Percentiles rank a stretch among this genome's conserved stretches.
These are phyloP conservation scores for Coemansia sp. DNA, from an alignment of 192 early-diverging fungal genomes.

Conservation along the genomic window DNA sequence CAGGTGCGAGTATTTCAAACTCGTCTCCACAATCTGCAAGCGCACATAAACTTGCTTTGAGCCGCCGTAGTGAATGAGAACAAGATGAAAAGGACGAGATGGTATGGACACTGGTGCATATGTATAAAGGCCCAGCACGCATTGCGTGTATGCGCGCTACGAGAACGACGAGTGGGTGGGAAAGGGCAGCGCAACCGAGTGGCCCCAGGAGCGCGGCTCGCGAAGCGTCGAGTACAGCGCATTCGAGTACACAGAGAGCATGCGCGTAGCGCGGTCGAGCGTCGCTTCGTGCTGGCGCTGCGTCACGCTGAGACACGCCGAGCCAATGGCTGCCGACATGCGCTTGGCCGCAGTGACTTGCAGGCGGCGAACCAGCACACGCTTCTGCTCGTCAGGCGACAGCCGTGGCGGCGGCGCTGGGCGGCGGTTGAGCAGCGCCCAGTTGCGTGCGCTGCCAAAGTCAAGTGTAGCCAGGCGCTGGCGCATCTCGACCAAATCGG, in stretches of 20 bases:
- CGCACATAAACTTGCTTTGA: no score
- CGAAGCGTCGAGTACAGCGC: conserved; percentile 36
- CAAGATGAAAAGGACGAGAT: not conserved
- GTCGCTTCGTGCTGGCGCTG: conserved; percentile 50
- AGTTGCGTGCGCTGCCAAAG: conserved; percentile 25
- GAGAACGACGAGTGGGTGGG: conserved; percentile 1
- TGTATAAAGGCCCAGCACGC: conserved; percentile 9
- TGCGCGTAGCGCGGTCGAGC: conserved; percentile 32
- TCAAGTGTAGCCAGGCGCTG: conserved; percentile 39
- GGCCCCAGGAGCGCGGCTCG: conserved; percentile 49
- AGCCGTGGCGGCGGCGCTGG: conserved; percentile 14
- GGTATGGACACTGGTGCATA: conserved; percentile 13
- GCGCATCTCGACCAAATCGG: conserved; percentile 52
- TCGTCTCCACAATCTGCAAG: no score
- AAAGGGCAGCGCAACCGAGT: conserved; percentile 34
- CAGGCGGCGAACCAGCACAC: conserved; percentile 25
- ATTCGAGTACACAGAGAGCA: conserved; percentile 36
- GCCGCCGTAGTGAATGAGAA: not conserved
- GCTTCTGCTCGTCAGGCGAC: conserved; percentile 20
- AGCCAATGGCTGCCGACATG: conserved; percentile 38
- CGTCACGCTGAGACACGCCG: conserved; percentile 32
- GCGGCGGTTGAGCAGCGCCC: conserved; percentile 35
- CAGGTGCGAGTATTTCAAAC: no score
- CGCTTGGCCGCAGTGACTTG: conserved; percentile 34
- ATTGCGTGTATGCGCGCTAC: not conserved